Evolutionary conservation across 768 basidiomycete species (phyloP).

Genomic region (Harrya chromipes): DNA sequence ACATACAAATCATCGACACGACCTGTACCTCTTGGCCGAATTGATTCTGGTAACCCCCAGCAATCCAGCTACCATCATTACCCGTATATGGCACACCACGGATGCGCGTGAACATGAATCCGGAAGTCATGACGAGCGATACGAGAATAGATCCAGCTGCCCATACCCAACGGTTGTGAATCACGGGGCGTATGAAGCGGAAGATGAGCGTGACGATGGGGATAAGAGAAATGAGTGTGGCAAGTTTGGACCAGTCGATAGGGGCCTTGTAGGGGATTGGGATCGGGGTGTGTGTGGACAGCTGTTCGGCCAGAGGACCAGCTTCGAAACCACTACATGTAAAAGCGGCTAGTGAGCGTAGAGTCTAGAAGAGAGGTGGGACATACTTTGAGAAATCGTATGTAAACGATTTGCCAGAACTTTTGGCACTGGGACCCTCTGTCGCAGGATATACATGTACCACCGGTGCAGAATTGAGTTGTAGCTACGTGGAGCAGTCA

Average conservation of each 20-base stretch:
- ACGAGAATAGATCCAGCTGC: constrained; percentile 58
- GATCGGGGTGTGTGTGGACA: constrained; percentile 72
- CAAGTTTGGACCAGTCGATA: constrained; percentile 63
- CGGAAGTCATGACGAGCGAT: constrained; percentile 83
- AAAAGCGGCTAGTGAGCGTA: constrained; percentile 2
- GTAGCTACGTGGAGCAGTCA: constrained; percentile 53
- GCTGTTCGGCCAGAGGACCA: constrained; percentile 67
- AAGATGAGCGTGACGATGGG: constrained; percentile 49
- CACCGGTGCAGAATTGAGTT: constrained; percentile 80
- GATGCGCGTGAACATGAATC: constrained; percentile 97
- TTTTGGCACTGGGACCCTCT: constrained; percentile 64
- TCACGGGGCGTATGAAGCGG: constrained; percentile 60
- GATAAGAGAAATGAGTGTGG: constrained; percentile 42
- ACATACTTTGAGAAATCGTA: constrained; percentile 79
- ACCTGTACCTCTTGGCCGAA: constrained; percentile 92
- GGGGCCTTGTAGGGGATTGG: constrained; percentile 82
- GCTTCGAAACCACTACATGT: constrained; percentile 76
- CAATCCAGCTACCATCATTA: constrained; percentile 73
- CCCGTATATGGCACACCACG: constrained; percentile 71
- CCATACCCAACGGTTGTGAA: constrained; percentile 78
- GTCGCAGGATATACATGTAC: constrained; percentile 73
- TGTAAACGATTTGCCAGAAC: constrained; percentile 49
- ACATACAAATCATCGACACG: constrained; percentile 81
- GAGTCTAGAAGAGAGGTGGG: neutral
- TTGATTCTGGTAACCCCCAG: constrained; percentile 85